Evolutionary conservation across 495 filamentous ascomycete genomes (phyloP).

Genomic region (Podospora bellae-mahoneyi): DNA sequence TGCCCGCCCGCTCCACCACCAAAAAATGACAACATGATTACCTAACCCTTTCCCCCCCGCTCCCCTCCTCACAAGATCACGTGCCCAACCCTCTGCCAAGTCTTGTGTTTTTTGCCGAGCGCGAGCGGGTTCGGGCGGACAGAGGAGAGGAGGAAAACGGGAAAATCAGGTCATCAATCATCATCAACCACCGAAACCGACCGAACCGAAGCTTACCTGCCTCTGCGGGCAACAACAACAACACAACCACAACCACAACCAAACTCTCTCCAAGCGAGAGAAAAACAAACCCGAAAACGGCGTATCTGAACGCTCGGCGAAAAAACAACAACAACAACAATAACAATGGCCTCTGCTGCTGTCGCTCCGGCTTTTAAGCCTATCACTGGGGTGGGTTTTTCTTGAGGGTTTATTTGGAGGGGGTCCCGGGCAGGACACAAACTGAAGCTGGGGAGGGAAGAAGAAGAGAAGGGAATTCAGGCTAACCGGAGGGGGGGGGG

Average conservation of each 20-base stretch:
- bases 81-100: neutral
- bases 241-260: no score
- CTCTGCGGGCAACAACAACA: no score
- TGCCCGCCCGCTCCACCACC: no score
- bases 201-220: no score
- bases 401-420: neutral
- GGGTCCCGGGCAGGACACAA: neutral
- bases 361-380: slow-evolving; percentile 20
- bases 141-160: no score
- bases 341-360: slow-evolving; percentile 19
- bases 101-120: no score
- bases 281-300: neutral
- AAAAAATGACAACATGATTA: neutral
- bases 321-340: neutral
- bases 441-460: neutral
- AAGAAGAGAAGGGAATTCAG: neutral
- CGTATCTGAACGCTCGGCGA: neutral
- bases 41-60: neutral
- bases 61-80: neutral
- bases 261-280: no score
- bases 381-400: slow-evolving; percentile 42
- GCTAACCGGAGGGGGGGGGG: slow-evolving; percentile 19
- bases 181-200: no score
- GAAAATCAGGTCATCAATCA: no score
- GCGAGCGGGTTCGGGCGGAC: no score